Conservation (phyloP, 2,329 filamentous ascomycete species). For the Stylonectria norvegica region DNA sequence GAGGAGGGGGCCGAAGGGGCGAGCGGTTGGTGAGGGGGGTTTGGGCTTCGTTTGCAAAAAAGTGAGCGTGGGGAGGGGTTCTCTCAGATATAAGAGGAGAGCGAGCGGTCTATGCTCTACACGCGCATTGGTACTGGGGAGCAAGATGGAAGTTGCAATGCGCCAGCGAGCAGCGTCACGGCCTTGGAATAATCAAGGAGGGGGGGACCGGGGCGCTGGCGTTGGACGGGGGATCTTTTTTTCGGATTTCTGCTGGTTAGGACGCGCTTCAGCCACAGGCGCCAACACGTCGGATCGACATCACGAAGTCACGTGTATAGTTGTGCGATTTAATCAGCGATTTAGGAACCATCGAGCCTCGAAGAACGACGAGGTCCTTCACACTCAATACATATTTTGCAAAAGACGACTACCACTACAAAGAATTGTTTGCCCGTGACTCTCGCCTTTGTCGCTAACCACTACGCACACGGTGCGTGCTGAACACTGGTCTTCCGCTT, state of each 20-base stretch:
- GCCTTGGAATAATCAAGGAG: neutral
- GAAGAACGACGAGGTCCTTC: too few relatives aligned
- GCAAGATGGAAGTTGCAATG: too few relatives aligned
- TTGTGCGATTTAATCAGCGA: too few relatives aligned
- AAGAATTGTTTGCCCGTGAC: constrained; percentile 1
- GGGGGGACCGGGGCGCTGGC: constrained; percentile 4
- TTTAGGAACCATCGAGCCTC: too few relatives aligned
- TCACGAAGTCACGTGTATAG: constrained; percentile 27
- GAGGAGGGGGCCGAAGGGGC: constrained; percentile 9
- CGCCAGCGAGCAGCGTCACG: constrained; percentile 1
- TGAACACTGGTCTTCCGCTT: too few relatives aligned
- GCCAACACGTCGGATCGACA: constrained; percentile 13
- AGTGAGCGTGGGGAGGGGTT: constrained; percentile 7
- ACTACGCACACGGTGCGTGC: too few relatives aligned
- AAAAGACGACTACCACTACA: too few relatives aligned
- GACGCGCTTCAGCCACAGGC: constrained; percentile 15
- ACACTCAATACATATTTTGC: too few relatives aligned
- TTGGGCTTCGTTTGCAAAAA: too few relatives aligned
- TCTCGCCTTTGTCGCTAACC: too few relatives aligned
- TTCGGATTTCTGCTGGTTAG: constrained; percentile 5
- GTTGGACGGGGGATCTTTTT: constrained; percentile 16
- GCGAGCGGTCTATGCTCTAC: constrained; percentile 7
- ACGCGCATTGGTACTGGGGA: constrained; percentile 9
- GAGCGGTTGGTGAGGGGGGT: constrained; percentile 10
- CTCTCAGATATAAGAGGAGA: constrained; percentile 14